phyloP scores from a whole-genome alignment of 805 yeast species.

The Nakazawaea sp. region DNA sequence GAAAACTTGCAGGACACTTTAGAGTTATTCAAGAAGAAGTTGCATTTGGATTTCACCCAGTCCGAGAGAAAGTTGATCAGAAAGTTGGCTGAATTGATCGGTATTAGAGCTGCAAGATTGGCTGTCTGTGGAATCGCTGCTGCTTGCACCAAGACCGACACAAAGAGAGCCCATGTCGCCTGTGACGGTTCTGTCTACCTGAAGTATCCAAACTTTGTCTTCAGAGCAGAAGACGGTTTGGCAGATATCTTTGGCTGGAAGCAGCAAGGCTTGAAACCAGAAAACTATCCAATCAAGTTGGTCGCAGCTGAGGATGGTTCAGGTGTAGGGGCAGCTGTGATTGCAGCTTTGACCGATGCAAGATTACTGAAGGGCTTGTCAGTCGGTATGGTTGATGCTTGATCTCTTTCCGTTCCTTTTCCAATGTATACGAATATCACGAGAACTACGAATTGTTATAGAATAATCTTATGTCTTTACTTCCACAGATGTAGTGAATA shows the following conservation, averaged over 20 bases:
- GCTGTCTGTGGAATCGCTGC: conserved; percentile 97
- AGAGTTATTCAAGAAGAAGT: conserved; percentile 51
- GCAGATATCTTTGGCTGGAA: conserved; percentile 89
- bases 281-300: conserved; percentile 74
- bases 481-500: too few species aligned
- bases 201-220: conserved; percentile 90
- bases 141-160: conserved; percentile 81
- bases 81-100: conserved; percentile 78
- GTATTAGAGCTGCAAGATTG: conserved; percentile 90
- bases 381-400: conserved; percentile 44
- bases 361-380: conserved; percentile 68
- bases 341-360: conserved; percentile 88
- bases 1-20: conserved; percentile 76
- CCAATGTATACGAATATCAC: too few species aligned
- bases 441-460: not conserved
- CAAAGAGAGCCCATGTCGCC: conserved; percentile 79
- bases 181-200: conserved; percentile 97
- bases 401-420: too few species aligned
- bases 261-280: conserved; percentile 22
- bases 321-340: conserved; percentile 98
- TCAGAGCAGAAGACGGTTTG: conserved; percentile 88
- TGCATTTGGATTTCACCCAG: conserved; percentile 61
- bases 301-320: conserved; percentile 97
- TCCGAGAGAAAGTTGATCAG: conserved; percentile 83
- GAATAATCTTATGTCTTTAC: too few species aligned